A percentile compares a stretch with the other conserved stretches of the same genome.
phyloP scores from a whole-genome alignment of 352 stramenopile species.

The Phytopythium vexans region DNA sequence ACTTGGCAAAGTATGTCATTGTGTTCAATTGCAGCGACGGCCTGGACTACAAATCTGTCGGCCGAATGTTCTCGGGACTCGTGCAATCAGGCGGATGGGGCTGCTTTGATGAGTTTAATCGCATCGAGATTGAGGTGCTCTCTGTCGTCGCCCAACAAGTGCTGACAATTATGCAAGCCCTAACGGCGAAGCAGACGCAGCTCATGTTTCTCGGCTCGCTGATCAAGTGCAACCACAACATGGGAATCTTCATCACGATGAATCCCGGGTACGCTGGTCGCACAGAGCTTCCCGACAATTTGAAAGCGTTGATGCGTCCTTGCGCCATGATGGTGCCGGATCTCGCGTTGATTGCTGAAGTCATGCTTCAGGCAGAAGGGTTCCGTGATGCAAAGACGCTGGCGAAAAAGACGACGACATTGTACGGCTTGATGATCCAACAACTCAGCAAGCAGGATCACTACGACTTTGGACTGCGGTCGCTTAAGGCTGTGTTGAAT shows the following conservation, averaged over 20 bases:
- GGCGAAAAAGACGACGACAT: constrained; percentile 84
- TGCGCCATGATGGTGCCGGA: constrained; percentile 90
- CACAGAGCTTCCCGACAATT: constrained; percentile 87
- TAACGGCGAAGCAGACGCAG: constrained; percentile 66
- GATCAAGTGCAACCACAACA: constrained; percentile 87
- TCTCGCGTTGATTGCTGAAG: constrained; percentile 78
- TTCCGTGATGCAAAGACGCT: constrained; percentile 80
- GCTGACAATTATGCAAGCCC: constrained; percentile 87
- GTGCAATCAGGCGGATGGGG: constrained; percentile 92
- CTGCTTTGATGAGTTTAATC: constrained; percentile 96
- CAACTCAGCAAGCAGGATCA: constrained; percentile 87
- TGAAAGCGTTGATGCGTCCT: constrained; percentile 84
- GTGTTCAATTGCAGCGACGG: constrained; percentile 95
- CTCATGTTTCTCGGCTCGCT: constrained; percentile 84
- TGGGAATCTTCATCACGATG: constrained; percentile 93
- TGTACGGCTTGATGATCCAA: constrained; percentile 86
- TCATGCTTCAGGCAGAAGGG: constrained; percentile 85
- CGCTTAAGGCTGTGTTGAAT: constrained; percentile 83
- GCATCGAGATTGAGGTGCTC: constrained; percentile 95
- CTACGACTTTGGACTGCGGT: constrained; percentile 84
- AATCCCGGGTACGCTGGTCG: constrained; percentile 90
- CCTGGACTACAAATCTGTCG: constrained; percentile 93
- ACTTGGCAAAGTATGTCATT: constrained; percentile 93
- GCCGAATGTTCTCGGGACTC: constrained; percentile 91
- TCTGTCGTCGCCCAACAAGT: constrained; percentile 93